Percentiles rank a stretch among this genome's conserved stretches.
These are phyloP conservation scores for Sporothrix brasiliensis DNA, from an alignment of 2,329 filamentous ascomycete genomes.

Conservation along the genomic window DNA sequence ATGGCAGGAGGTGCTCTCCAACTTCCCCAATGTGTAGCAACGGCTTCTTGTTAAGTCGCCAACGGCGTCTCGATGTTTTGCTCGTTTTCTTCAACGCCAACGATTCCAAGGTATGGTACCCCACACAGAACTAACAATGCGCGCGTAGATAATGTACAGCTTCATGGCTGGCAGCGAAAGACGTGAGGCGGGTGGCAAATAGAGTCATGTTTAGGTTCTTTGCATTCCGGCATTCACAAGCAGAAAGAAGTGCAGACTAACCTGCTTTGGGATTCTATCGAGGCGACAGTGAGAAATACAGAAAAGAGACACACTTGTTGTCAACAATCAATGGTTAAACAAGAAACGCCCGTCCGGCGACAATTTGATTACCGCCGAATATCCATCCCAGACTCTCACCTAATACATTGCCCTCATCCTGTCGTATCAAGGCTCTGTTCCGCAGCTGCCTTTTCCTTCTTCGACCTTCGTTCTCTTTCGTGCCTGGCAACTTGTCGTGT, in stretches of 20 bases:
- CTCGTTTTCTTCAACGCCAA: not conserved
- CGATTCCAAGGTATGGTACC: not conserved
- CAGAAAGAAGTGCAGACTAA: not conserved
- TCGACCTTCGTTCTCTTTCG: not conserved
- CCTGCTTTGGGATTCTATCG: not conserved
- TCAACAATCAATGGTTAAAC: not conserved
- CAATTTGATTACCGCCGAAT: not conserved
- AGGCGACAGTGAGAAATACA: not conserved
- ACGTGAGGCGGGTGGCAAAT: not conserved
- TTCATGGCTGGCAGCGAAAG: not conserved
- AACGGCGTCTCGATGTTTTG: not conserved
- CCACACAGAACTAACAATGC: not conserved
- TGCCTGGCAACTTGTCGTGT: constrained; percentile 1
- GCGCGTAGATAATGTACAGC: not conserved
- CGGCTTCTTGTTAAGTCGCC: constrained; percentile 24
- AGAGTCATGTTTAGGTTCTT: not conserved
- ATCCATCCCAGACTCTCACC: not conserved
- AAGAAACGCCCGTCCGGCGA: not conserved
- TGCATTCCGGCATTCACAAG: not conserved
- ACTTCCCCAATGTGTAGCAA: not conserved
- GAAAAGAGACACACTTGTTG: not conserved
- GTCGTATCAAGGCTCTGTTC: constrained; percentile 1
- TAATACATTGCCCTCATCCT: not conserved
- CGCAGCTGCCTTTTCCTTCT: not conserved
- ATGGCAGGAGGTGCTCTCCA: not conserved